phyloP scores from a whole-genome alignment of 2,329 filamentous ascomycete species.

The Hypoxylon sp. region DNA sequence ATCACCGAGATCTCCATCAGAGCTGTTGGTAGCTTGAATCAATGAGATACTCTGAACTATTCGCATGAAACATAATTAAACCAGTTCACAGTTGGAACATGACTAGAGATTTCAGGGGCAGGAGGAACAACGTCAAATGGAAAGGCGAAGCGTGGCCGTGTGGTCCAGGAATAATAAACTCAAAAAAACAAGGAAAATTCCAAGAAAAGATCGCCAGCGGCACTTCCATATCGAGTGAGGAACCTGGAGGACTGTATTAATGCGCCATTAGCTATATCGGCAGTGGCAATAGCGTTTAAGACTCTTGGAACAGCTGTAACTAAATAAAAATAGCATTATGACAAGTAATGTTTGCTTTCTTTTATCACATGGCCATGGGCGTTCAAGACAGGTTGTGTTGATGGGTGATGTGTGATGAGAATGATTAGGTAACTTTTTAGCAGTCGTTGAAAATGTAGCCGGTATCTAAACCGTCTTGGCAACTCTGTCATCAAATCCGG shows the following conservation, averaged over 20 bases:
- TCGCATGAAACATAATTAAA: constrained; percentile 37
- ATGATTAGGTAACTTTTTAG: constrained; percentile 11
- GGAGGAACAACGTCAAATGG: constrained; percentile 24
- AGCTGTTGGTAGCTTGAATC: constrained; percentile 12
- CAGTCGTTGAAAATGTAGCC: constrained; percentile 17
- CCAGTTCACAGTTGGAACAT: constrained; percentile 17
- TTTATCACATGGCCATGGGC: neutral
- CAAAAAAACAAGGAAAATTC: constrained; percentile 30
- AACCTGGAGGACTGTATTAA: constrained; percentile 27
- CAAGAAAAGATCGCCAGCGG: constrained; percentile 29
- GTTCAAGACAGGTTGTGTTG: neutral
- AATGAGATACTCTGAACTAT: constrained; percentile 14
- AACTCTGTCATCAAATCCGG: constrained; percentile 31
- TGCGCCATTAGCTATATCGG: constrained; percentile 28
- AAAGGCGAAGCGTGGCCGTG: constrained; percentile 26
- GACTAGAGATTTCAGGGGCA: constrained; percentile 36
- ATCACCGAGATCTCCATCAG: neutral
- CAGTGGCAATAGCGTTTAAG: constrained; percentile 19
- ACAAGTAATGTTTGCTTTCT: neutral
- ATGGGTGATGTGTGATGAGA: no score
- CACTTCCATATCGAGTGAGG: constrained; percentile 25
- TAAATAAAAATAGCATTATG: neutral
- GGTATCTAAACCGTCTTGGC: constrained; percentile 38
- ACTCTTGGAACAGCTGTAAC: neutral
- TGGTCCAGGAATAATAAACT: constrained; percentile 17